Base-by-base conservation (phyloP, 2,329 filamentous ascomycete species). In the Neopestalotiopsis clavispora region DNA sequence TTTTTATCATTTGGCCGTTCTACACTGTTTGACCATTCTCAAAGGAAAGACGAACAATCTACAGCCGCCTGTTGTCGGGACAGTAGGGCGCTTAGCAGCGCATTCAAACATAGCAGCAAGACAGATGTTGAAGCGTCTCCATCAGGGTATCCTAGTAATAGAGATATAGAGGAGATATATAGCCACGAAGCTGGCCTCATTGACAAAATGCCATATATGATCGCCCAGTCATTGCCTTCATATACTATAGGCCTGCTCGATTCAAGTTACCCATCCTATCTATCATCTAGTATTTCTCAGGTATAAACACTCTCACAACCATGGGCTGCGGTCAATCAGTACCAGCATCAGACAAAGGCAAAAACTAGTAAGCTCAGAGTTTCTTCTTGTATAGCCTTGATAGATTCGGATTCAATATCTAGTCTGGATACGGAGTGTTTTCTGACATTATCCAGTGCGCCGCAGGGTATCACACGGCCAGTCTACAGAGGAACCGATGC, bases 381-480 rank as follows among this genome's bases (percentile, higher is more conserved):
- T 10, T 20, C 2, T 23, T 3, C 23, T 57, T 1, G 4, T 1
- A 5, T 20, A 57, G 52, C 23, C 2, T 57, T 20, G 52, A 10
- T 10, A 12, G 52, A 12, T n/a, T 57, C 23, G 52, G 52, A 13
- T 13, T 9, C 10, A 57, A n/a, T n/a, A 57, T n/a, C 23, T 3
- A 3, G 4, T n/a, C 3, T 17, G 52, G 2, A 4, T 23, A 13
- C 1, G 17, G 10, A 1, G 12, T 58, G n/a, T 7, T 4, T 14
- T 23, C 56, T 58, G 28, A 58, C 10, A 1, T 10, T 58, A 12
- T 12, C 3, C 13, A 58, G 56, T 58, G 56, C 56, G 23, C 56
- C 56, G 13, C 56, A 58, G n/a, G 56, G 56, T n/a, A 58, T 58
- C n/a, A 58, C 56, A 58, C 12, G 12, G 56, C 56, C 56, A 23